Base-by-base conservation (phyloP, 768 basidiomycete genomes). In the Lentinula raphanica region DNA sequence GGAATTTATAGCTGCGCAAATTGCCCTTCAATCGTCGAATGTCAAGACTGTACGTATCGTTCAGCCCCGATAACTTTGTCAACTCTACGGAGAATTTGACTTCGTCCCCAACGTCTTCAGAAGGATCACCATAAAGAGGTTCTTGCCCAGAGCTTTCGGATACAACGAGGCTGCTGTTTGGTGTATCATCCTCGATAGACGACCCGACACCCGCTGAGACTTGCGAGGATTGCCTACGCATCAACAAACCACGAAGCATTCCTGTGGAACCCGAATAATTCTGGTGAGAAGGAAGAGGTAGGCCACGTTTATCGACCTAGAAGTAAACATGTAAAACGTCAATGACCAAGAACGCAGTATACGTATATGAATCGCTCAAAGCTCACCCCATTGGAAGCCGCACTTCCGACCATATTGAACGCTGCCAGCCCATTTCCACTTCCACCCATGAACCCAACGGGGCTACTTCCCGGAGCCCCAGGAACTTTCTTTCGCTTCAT, bases 1-100 rank as follows among this genome's bases (percentile, higher is more conserved):
- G 75, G 72, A 90, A 94, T 74, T 93, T 92, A 75, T 93, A 98
- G 71, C 91, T 92, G 74, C 91, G 83, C 69, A 96, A 76, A 68
- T 92, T 91, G 28, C 97, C 97, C 71, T 96, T 94, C 67, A 98
- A 69, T 63, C 97, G 76, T 66, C 95, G 84, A 68, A 98, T 88
- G 73, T 98, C 95, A 65, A 98, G 78, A 72, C 88, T 89, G 71
- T 88, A 95, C 45, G 94, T 91, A 68, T 92, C 92, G 63, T 87
- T 91, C 65, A 98, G 79, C 61, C 93, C 84, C 71, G 92, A 89
- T 65, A 99, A 78, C 65, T 90, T 77, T 48, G 96, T 98, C 61
- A 99, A 73, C 76, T 99, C 97, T 61, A 98, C 89, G 12, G 86
- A 92, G 78, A 98, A 98, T 64, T 92, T 85, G 64, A 99, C 93